Conservation (phyloP, 768 basidiomycete species). For the Mycena sanguinolenta region DNA sequence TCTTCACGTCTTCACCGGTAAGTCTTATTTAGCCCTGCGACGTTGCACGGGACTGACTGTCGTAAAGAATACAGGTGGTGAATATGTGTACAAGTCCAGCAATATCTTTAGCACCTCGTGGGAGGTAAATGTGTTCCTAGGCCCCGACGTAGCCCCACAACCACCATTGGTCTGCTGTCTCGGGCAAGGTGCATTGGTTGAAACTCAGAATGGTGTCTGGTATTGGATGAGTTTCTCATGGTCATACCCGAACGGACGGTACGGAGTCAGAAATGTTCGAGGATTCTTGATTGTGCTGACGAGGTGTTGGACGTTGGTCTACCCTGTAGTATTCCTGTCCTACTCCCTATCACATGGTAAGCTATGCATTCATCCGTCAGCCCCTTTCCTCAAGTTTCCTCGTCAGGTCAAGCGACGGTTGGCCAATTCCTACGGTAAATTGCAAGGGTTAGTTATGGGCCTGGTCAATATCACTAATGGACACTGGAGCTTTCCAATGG, state of each 20-base stretch:
- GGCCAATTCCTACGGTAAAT: slow-evolving; percentile 29
- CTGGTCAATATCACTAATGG: not conserved
- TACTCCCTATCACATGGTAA: slow-evolving; percentile 38
- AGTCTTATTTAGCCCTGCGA: not conserved
- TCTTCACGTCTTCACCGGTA: slow-evolving; percentile 34
- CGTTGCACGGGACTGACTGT: not conserved
- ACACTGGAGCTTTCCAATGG: slow-evolving; percentile 36
- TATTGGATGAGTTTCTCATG: slow-evolving; percentile 37
- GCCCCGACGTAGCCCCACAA: not conserved
- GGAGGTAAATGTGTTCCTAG: slow-evolving; percentile 5
- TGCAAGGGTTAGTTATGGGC: not conserved
- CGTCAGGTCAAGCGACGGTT: slow-evolving; percentile 31
- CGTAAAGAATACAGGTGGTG: slow-evolving; percentile 1
- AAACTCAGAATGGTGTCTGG: slow-evolving; percentile 27
- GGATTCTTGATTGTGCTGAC: too few relatives aligned
- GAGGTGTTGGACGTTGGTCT: not conserved
- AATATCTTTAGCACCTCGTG: slow-evolving; percentile 14
- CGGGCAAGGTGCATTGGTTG: slow-evolving; percentile 34
- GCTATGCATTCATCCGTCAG: slow-evolving; percentile 5
- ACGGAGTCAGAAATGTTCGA: not conserved
- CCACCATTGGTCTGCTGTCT: not conserved
- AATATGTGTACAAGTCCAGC: not conserved
- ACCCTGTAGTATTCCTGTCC: slow-evolving; percentile 25
- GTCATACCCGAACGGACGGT: slow-evolving; percentile 36
- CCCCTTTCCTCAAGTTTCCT: not conserved